Conservation (phyloP, 1,139 yeast genomes). For the Debaryomyces psychrophilus region DNA sequence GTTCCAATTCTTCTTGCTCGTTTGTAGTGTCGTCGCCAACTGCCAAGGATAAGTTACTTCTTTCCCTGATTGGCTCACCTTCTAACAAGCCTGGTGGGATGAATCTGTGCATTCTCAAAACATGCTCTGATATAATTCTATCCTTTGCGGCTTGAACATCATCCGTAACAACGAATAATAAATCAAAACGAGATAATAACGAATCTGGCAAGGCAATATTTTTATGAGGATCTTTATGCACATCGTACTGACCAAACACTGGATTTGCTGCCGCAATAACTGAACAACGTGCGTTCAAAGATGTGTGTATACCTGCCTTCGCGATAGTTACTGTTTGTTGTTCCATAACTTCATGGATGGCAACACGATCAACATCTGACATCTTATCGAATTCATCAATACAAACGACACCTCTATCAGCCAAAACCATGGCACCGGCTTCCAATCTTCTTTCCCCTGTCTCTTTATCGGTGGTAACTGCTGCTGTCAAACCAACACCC, state of each 20-base stretch:
- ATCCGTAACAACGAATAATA: slow-evolving; percentile 93
- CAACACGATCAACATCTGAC: slow-evolving; percentile 96
- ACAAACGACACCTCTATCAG: slow-evolving; percentile 96
- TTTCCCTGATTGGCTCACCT: slow-evolving; percentile 93
- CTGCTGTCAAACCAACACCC: slow-evolving; percentile 99
- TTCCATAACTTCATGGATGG: slow-evolving; percentile 99
- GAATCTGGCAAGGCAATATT: slow-evolving; percentile 98
- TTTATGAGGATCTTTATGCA: slow-evolving; percentile 94
- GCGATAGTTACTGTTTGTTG: slow-evolving; percentile 99
- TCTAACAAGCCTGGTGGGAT: slow-evolving; percentile 87
- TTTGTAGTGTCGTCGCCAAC: slow-evolving; percentile 70
- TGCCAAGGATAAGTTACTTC: slow-evolving; percentile 66
- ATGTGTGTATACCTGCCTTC: slow-evolving; percentile 97
- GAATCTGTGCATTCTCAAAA: slow-evolving; percentile 88
- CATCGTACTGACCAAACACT: slow-evolving; percentile 94
- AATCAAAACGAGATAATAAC: slow-evolving; percentile 92
- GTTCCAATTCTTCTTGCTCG: slow-evolving; percentile 52
- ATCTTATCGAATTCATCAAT: slow-evolving; percentile 98
- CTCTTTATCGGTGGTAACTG: slow-evolving; percentile 94
- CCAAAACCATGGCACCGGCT: slow-evolving; percentile 99
- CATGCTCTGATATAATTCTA: slow-evolving; percentile 90
- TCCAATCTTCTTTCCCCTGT: slow-evolving; percentile 96
- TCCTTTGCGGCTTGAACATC: slow-evolving; percentile 87
- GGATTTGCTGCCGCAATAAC: slow-evolving; percentile 99
- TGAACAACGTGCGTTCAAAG: slow-evolving; percentile 94